Base-by-base conservation (phyloP, 2,329 filamentous ascomycete species). In the Aquanectria penicillioides region DNA sequence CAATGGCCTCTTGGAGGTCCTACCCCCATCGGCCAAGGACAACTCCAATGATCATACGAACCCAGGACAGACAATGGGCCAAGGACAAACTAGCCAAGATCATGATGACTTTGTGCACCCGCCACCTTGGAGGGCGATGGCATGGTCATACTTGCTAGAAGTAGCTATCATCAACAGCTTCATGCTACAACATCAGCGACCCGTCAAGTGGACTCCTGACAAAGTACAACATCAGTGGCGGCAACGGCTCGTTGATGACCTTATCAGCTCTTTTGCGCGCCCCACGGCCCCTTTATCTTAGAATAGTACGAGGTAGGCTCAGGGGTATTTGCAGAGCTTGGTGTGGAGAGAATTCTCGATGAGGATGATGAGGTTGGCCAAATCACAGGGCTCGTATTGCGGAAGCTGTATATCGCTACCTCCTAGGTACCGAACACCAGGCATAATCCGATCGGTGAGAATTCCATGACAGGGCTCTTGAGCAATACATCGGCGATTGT, bases 101-200 rank as follows among this genome's bases (percentile, higher is more conserved):
- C 43, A 47, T 48, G 31, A 57, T 17, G 50, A 62, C 44, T 23
- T 11, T 12, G 26, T 62, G 36, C 22, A 23, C 37, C 31, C 33
- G 25, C 54, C 58, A 2, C 33, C 25, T 46, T 62, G 53, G 62
- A 48, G 54, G 29, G 59, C 56, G 20, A 25, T 64, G 23, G 56
- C 56, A 12, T 64, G 52, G 56, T 48, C 46, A 50, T 64, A 62
- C 36, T 40, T 64, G n/a, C 28, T 64, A 9, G 54, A 62, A 20
- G 38, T 36, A 7, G 41, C 44, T 11, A 44, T 62, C 41, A 29
- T 57, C 9, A 62, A 62, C 28, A 59, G 17, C 43, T 62, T 38
- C 29, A 22, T 59, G 29, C 25, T 59, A 28, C 40, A 62, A 37
- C 38, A 25, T 5, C 12, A 37, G 3, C 29, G 38, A 6, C 10